These are phyloP conservation scores for Cucurbita moschata DNA, from an alignment of 306 rosid species.

Conservation along the genomic window DNA sequence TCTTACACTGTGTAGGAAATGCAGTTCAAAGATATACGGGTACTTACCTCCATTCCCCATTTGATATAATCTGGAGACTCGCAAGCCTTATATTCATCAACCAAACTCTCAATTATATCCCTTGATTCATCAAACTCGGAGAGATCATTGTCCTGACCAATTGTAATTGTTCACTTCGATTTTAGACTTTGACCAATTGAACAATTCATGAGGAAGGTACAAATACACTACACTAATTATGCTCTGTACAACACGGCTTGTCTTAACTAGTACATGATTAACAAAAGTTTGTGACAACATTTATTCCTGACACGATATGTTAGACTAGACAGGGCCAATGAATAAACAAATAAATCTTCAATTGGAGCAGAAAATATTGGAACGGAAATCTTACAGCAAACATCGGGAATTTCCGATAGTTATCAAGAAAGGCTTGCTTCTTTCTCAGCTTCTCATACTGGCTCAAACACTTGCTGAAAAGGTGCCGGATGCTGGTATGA, in stretches of 20 bases:
- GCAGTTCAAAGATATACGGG: slow-evolving; percentile 12
- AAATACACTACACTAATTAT: neutral
- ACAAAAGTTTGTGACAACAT: neutral
- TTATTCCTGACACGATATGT: neutral
- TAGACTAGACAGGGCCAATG: neutral
- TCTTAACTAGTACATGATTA: neutral
- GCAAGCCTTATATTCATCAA: slow-evolving; percentile 95
- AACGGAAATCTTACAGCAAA: slow-evolving; percentile 64
- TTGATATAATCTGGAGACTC: slow-evolving; percentile 98
- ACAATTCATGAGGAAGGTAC: slow-evolving; percentile 8
- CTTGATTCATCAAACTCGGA: slow-evolving; percentile 98
- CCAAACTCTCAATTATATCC: slow-evolving; percentile 85
- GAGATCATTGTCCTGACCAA: slow-evolving; percentile 91
- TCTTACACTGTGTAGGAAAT: neutral
- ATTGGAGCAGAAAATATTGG: neutral
- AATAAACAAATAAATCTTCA: neutral
- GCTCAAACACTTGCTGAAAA: slow-evolving; percentile 92
- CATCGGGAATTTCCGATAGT: slow-evolving; percentile 97
- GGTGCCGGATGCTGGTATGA: slow-evolving; percentile 95
- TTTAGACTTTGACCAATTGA: slow-evolving; percentile 12
- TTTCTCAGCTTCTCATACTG: slow-evolving; percentile 87
- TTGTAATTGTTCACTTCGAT: slow-evolving; percentile 8
- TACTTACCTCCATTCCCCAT: slow-evolving; percentile 97
- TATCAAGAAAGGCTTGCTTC: slow-evolving; percentile 97
- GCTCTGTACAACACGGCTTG: neutral